Evolutionary conservation across 129 eudicot genomes (phyloP).

Genomic region (Artemisia tridentata): DNA sequence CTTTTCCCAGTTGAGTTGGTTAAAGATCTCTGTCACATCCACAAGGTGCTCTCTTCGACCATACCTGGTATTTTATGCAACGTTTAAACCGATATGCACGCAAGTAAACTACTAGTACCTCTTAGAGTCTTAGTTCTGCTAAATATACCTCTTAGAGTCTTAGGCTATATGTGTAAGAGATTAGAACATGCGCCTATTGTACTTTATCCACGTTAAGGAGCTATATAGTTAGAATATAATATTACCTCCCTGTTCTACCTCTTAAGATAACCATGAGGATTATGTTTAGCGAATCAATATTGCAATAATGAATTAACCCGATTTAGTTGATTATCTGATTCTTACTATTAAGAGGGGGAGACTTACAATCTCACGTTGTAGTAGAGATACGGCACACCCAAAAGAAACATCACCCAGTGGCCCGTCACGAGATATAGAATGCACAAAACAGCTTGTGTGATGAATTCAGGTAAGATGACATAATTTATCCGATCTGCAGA

Average conservation of each 20-base stretch:
- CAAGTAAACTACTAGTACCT: background rate
- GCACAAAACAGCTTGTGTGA: constrained; percentile 69
- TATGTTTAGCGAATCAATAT: too few relatives aligned
- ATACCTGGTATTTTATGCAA: constrained; percentile 45
- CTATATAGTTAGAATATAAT: too few relatives aligned
- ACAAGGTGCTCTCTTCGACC: constrained; percentile 66
- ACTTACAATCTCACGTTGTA: constrained; percentile 81
- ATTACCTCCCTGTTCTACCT: too few relatives aligned
- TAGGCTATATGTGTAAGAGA: too few relatives aligned
- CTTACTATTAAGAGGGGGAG: too few relatives aligned
- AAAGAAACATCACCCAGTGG: constrained; percentile 90
- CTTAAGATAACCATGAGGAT: too few relatives aligned
- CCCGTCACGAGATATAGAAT: constrained; percentile 69
- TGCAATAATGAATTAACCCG: too few relatives aligned
- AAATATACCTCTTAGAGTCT: too few relatives aligned
- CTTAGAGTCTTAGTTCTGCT: background rate
- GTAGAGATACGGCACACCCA: constrained; percentile 77
- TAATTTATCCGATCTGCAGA: constrained; percentile 80
- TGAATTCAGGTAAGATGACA: constrained; percentile 76
- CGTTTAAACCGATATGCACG: background rate
- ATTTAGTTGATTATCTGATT: too few relatives aligned
- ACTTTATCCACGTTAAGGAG: too few relatives aligned
- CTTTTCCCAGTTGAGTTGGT: constrained; percentile 80
- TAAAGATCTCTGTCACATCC: constrained; percentile 94
- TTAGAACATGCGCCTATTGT: too few relatives aligned